A percentile compares a stretch with the other conserved stretches of the same genome.
Conservation (phyloP, 2,329 filamentous ascomycete genomes). For the Gnomoniopsis smithogilvyi region DNA sequence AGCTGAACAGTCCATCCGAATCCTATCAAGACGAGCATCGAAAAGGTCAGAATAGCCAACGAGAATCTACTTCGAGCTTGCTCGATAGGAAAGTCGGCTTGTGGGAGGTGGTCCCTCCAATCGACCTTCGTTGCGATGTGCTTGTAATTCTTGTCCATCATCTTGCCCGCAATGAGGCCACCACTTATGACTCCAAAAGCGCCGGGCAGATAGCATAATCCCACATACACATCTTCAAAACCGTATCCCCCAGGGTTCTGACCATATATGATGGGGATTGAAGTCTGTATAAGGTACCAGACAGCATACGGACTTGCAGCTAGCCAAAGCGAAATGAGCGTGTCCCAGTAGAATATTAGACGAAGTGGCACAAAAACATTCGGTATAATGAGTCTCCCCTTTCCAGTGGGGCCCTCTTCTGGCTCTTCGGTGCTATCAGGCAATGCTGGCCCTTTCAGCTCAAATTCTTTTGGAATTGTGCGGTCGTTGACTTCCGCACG, state of each 20-base stretch:
- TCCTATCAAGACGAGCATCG: constrained; percentile 46
- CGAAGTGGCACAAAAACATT: constrained; percentile 50
- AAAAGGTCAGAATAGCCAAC: constrained; percentile 49
- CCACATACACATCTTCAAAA: constrained; percentile 43
- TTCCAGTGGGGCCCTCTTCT: constrained; percentile 21
- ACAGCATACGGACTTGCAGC: constrained; percentile 39
- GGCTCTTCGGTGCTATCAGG: not conserved
- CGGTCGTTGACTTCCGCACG: not conserved
- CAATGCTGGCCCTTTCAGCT: not conserved
- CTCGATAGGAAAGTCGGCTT: constrained; percentile 48
- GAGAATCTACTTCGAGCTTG: constrained; percentile 47
- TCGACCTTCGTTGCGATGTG: constrained; percentile 57
- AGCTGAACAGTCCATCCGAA: constrained; percentile 53
- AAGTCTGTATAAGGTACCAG: constrained; percentile 51
- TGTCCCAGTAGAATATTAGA: constrained; percentile 51
- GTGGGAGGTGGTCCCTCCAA: constrained; percentile 44
- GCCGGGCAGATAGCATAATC: constrained; percentile 46
- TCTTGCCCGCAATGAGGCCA: constrained; percentile 46
- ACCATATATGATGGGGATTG: constrained; percentile 44
- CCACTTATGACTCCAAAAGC: constrained; percentile 42
- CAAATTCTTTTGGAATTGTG: not conserved
- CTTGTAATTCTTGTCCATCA: constrained; percentile 62
- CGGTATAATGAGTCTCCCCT: constrained; percentile 40
- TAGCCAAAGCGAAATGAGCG: constrained; percentile 42
- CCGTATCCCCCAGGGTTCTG: constrained; percentile 44